These are phyloP conservation scores for Evansstolkia leycettana DNA, from an alignment of 495 filamentous ascomycete genomes.

Conservation along the genomic window DNA sequence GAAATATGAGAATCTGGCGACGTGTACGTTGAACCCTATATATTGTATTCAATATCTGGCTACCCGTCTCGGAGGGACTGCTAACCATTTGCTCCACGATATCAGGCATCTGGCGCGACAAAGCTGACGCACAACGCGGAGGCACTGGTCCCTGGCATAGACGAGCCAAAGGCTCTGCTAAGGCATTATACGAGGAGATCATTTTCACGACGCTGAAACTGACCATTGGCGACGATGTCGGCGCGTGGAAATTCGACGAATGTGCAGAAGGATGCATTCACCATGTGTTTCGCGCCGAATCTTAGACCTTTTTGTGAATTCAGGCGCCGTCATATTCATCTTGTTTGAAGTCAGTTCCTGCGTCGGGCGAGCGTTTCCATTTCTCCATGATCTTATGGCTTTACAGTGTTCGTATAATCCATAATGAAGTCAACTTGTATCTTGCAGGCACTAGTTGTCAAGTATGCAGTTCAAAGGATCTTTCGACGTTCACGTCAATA, in stretches of 20 bases:
- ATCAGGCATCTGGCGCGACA: conserved; percentile 53
- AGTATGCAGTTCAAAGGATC: no score
- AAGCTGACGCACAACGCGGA: conserved; percentile 56
- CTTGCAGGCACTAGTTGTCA: no score
- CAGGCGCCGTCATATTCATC: no score
- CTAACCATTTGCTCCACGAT: neutral
- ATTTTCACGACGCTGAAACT: conserved; percentile 46
- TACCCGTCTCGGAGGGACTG: neutral
- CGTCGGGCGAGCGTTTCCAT: no score
- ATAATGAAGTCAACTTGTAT: no score
- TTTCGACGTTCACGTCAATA: no score
- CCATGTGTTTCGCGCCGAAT: no score
- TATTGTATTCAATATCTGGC: neutral
- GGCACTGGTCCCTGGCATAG: conserved; percentile 47
- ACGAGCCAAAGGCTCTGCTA: conserved; percentile 21
- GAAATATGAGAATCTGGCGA: conserved; percentile 56
- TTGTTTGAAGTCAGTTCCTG: no score
- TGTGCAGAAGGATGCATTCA: no score
- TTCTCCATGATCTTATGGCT: no score
- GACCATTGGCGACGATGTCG: conserved; percentile 42
- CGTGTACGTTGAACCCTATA: conserved; percentile 35
- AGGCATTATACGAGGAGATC: conserved; percentile 41
- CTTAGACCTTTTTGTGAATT: no score
- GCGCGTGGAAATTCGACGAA: conserved; percentile 44
- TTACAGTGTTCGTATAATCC: no score